Evolutionary conservation across 1,284 basidiomycete genomes (phyloP).

Genomic region (Cutaneotrichosporon dermatis): DNA sequence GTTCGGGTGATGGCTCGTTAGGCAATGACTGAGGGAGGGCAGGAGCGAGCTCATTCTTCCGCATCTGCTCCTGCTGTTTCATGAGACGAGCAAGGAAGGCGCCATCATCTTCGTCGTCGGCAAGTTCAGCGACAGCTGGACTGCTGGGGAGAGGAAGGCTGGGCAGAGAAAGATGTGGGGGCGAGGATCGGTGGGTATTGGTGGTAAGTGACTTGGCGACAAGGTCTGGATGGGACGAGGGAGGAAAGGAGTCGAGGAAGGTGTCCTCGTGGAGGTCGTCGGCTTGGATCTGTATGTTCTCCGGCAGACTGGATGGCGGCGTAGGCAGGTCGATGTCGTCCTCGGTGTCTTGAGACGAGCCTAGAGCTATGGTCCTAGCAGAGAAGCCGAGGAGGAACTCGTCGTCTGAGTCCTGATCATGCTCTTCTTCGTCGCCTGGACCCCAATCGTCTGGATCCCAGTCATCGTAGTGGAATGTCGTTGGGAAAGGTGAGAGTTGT

Average conservation of each 20-base stretch:
- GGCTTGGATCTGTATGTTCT: background rate
- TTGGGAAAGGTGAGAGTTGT: background rate
- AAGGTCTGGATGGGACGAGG: background rate
- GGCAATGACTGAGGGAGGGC: background rate
- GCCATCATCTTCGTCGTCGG: background rate
- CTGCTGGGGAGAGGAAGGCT: no score
- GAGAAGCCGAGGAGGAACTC: slow-evolving; percentile 3
- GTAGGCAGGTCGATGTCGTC: background rate
- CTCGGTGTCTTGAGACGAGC: background rate
- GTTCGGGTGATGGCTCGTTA: background rate
- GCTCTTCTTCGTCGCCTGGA: background rate
- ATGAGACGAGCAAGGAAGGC: background rate
- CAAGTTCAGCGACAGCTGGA: background rate
- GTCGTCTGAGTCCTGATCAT: slow-evolving; percentile 1
- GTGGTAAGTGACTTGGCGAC: background rate
- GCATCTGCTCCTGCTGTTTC: background rate
- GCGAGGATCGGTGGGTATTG: no score
- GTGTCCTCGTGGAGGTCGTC: background rate
- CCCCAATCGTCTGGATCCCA: background rate
- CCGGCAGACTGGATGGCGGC: background rate
- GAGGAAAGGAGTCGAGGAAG: background rate
- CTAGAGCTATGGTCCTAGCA: background rate
- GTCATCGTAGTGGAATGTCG: background rate
- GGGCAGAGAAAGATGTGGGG: no score
- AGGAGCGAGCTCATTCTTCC: background rate